A percentile compares a stretch with the other conserved stretches of the same genome.
phyloP scores from a whole-genome alignment of 768 basidiomycete genomes.

The Boletus huronensis region DNA sequence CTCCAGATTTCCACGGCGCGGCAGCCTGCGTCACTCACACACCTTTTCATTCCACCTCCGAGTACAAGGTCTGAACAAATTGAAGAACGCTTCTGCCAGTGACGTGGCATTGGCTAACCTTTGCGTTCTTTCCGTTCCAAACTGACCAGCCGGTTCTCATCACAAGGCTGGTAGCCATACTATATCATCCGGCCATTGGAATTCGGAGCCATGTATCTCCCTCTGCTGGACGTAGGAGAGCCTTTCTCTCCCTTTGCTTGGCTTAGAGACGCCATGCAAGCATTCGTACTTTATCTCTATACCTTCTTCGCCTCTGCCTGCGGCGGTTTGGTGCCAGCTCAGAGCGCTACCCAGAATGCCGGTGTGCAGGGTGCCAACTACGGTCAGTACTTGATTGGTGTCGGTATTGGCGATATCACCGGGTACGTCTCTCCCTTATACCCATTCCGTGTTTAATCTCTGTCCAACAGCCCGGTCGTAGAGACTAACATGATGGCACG shows the following conservation, averaged over 20 bases:
- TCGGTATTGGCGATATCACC: constrained; percentile 64
- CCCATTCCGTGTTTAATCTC: background rate
- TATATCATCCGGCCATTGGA: background rate
- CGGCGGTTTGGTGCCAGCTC: constrained; percentile 28
- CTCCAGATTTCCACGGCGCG: no score
- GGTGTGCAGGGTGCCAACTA: background rate
- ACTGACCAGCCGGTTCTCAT: background rate
- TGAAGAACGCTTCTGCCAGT: background rate
- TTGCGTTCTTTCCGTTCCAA: background rate
- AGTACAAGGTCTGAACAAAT: background rate
- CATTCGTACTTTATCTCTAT: constrained; percentile 40
- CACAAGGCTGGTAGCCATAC: background rate
- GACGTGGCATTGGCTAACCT: background rate
- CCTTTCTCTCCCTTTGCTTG: constrained; percentile 16
- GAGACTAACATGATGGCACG: constrained; percentile 82
- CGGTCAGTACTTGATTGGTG: constrained; percentile 25
- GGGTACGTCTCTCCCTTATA: constrained; percentile 41
- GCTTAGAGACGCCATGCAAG: constrained; percentile 39
- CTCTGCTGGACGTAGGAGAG: constrained; percentile 14
- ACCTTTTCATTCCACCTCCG: background rate
- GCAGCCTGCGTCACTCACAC: background rate
- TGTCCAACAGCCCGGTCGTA: constrained; percentile 55
- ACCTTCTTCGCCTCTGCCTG: constrained; percentile 39
- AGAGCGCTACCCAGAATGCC: background rate
- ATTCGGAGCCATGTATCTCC: constrained; percentile 19